Conservation (phyloP, 345 rosid species). For the Dipteronia dyeriana region DNA sequence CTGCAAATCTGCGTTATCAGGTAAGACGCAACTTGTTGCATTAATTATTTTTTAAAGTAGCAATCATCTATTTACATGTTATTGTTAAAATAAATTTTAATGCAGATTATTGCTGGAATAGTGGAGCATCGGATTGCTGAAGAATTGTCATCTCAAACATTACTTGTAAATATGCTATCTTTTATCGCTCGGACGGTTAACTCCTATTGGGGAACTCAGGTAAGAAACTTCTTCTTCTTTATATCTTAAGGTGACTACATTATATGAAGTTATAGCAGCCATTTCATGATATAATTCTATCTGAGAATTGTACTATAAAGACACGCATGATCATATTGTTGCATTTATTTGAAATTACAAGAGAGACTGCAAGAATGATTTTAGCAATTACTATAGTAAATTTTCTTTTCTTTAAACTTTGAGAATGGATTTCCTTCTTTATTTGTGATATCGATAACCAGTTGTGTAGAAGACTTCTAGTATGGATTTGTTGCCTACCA, state of each 20-base stretch:
- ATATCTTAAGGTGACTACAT: neutral
- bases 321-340: neutral
- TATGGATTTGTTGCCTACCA: too few relatives aligned
- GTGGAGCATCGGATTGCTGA: slow-evolving; percentile 88
- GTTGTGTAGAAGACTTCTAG: neutral
- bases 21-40: slow-evolving; percentile 33
- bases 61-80: neutral
- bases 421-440: neutral
- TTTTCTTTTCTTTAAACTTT: neutral
- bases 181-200: slow-evolving; percentile 79
- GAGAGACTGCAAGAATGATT: neutral
- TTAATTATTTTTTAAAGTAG: neutral
- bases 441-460: neutral
- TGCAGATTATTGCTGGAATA: slow-evolving; percentile 91
- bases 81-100: neutral
- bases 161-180: slow-evolving; percentile 82
- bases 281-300: neutral
- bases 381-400: neutral
- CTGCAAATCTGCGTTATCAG: slow-evolving; percentile 95
- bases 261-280: neutral
- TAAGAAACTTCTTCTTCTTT: slow-evolving; percentile 31
- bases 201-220: slow-evolving; percentile 98
- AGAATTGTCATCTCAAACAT: slow-evolving; percentile 66
- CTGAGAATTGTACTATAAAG: neutral
- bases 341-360: neutral